These are phyloP conservation scores for Ziziphus jujuba DNA, from an alignment of 306 rosid genomes.

Conservation along the genomic window DNA sequence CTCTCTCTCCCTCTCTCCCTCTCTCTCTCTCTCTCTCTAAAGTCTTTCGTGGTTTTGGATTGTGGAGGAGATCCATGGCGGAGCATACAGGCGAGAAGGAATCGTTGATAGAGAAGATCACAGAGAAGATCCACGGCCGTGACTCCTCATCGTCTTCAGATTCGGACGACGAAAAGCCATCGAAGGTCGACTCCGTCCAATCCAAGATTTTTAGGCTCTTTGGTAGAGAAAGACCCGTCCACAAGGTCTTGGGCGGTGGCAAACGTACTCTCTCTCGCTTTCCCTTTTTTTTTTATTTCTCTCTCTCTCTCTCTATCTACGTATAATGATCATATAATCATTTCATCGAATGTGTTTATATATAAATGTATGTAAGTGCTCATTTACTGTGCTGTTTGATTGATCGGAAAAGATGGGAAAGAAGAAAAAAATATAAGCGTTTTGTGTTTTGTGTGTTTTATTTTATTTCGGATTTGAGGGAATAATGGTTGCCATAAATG, in stretches of 20 bases:
- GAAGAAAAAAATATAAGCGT: neutral
- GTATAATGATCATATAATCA: neutral
- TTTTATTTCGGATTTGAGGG: slow-evolving; percentile 13
- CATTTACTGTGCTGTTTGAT: neutral
- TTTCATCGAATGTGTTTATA: neutral
- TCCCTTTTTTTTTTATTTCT: neutral
- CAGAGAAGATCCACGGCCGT: slow-evolving; percentile 45
- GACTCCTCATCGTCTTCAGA: slow-evolving; percentile 43
- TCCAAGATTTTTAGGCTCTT: slow-evolving; percentile 61
- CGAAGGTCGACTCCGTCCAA: slow-evolving; percentile 19
- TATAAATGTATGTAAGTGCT: neutral
- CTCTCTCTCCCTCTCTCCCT: too few species aligned
- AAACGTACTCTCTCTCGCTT: too few species aligned
- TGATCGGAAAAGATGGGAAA: slow-evolving; percentile 20
- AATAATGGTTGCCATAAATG: neutral
- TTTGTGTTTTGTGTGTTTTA: neutral
- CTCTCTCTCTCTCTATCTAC: neutral
- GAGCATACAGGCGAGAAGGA: slow-evolving; percentile 30
- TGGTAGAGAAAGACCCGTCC: slow-evolving; percentile 79
- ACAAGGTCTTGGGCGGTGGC: slow-evolving; percentile 79
- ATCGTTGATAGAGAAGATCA: slow-evolving; percentile 42
- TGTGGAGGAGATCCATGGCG: slow-evolving; percentile 38
- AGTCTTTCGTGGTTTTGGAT: neutral
- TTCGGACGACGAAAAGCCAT: slow-evolving; percentile 35
- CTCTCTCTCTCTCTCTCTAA: too few species aligned